phyloP scores from a whole-genome alignment of 2,329 filamentous ascomycete species.

The Arthrobotrys entomopaga region DNA sequence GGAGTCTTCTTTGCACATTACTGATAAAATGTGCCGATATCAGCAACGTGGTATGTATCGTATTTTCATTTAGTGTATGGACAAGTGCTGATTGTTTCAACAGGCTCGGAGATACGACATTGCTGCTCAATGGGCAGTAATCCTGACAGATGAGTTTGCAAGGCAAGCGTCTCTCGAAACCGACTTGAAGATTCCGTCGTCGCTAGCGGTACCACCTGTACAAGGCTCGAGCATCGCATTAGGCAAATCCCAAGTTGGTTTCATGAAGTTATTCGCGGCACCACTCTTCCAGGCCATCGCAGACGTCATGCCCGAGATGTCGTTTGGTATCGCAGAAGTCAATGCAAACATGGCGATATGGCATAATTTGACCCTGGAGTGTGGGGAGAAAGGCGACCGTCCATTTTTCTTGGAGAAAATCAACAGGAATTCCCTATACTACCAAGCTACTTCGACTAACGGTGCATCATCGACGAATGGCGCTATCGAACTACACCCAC shows the following conservation, averaged over 20 bases:
- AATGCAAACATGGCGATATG: slow-evolving; percentile 79
- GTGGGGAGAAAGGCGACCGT: slow-evolving; percentile 50
- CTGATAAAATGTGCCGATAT: slow-evolving; percentile 99
- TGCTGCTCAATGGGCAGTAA: slow-evolving; percentile 87
- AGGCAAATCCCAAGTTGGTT: slow-evolving; percentile 87
- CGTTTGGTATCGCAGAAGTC: slow-evolving; percentile 84
- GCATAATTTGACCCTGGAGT: slow-evolving; percentile 72
- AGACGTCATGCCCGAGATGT: slow-evolving; percentile 84
- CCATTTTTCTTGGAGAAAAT: slow-evolving; percentile 53
- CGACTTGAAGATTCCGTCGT: slow-evolving; percentile 86
- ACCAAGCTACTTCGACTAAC: slow-evolving; percentile 30
- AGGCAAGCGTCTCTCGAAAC: slow-evolving; percentile 91
- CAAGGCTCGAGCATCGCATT: slow-evolving; percentile 81
- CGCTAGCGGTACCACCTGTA: slow-evolving; percentile 83
- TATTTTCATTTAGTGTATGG: slow-evolving; percentile 7
- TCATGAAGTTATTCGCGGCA: slow-evolving; percentile 95
- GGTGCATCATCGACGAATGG: slow-evolving; percentile 42
- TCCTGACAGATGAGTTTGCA: slow-evolving; percentile 94
- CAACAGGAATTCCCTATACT: slow-evolving; percentile 37
- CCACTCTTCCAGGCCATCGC: slow-evolving; percentile 90
- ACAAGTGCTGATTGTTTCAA: slow-evolving; percentile 6
- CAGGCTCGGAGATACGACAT: slow-evolving; percentile 84
- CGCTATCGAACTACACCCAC: slow-evolving; percentile 28
- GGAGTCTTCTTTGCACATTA: slow-evolving; percentile 83
- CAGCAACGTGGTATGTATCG: slow-evolving; percentile 87